Evolutionary conservation across 441 rosid species (phyloP), one percentile per base, ranked within the genome.

Genomic region (Geranium incanum): DNA sequence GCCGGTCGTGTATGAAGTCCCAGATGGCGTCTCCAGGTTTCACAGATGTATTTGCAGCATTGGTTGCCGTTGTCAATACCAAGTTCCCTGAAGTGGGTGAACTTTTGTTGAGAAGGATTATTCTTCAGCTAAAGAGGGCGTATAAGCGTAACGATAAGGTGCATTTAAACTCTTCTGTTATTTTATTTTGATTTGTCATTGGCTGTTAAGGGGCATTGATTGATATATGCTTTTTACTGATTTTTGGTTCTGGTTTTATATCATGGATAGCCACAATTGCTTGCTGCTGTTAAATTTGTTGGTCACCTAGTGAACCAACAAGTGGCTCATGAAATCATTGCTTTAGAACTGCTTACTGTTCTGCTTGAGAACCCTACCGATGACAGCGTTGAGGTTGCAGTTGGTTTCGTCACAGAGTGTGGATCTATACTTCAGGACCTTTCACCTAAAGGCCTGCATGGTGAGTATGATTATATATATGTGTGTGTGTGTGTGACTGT

Each of bases 11-110:
- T 81, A 88, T 92, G 94, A 94, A 94, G 75, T 92, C 99, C 21
- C 99, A 94, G 71, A 90, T 92, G 97, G 97, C 99, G 15, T 90
- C 97, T 68, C 90, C 97, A 0, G 86, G 87, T n/a, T 92, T 92
- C 75, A 94, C 99, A 0, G 88, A 90, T 81, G 94, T 92, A 9
- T 92, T 92, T 84, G 84, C 97, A 12, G 97, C 99, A 37, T 63
- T 90, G 60, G 93, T 81, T 5, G 89, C 99, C 68, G 92, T 94
- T 72, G 88, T 89, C 5, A 94, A 94, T 70, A 83, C 97, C 62
- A 94, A 90, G 76, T 90, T 94, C 75, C 95, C 97, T 2, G 92
- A 89, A 79, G 97, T 92, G 70, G 99, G 97, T 64, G 90, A 86
- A 38, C 90, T 94, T 65, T 70, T 94, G 23, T 60, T 94, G 74